phyloP scores from a whole-genome alignment of 2,329 filamentous ascomycete species.

The Tolypocladium inflatum region DNA sequence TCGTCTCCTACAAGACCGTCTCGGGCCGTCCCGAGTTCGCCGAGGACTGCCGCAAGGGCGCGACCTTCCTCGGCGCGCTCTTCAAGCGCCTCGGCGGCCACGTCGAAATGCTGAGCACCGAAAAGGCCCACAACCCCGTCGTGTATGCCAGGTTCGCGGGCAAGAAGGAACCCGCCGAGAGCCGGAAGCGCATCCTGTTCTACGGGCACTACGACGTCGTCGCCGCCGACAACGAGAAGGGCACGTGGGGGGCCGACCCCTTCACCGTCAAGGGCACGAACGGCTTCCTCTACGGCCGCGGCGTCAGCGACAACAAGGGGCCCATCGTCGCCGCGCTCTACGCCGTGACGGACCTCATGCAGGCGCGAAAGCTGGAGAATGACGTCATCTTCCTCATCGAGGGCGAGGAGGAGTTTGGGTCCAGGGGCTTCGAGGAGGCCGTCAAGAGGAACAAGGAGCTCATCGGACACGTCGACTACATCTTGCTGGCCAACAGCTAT shows the following conservation, averaged over 20 bases:
- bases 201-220: constrained; percentile 99
- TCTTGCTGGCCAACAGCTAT: constrained; percentile 93
- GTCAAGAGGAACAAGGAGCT: constrained; percentile 70
- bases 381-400: constrained; percentile 94
- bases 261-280: constrained; percentile 85
- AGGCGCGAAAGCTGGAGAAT: constrained; percentile 73
- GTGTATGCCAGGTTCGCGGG: constrained; percentile 83
- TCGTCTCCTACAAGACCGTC: constrained; percentile 86
- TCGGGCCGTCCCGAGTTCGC: constrained; percentile 79
- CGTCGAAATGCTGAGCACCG: constrained; percentile 81
- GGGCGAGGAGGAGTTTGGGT: constrained; percentile 93
- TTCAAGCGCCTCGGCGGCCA: constrained; percentile 88
- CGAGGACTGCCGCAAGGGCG: constrained; percentile 86
- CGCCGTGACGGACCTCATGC: constrained; percentile 79
- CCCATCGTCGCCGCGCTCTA: constrained; percentile 91
- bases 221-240: constrained; percentile 70
- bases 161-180: constrained; percentile 53
- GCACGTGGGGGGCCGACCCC: constrained; percentile 80
- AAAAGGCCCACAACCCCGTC: constrained; percentile 77
- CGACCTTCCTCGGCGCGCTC: constrained; percentile 78
- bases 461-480: constrained; percentile 89
- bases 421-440: constrained; percentile 78
- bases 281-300: constrained; percentile 88
- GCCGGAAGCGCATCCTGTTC: constrained; percentile 81
- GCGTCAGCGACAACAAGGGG: constrained; percentile 97